A percentile compares a stretch with the other conserved stretches of the same genome.
These are phyloP conservation scores for Pichia eremophila DNA, from an alignment of 805 yeast genomes.

Conservation along the genomic window DNA sequence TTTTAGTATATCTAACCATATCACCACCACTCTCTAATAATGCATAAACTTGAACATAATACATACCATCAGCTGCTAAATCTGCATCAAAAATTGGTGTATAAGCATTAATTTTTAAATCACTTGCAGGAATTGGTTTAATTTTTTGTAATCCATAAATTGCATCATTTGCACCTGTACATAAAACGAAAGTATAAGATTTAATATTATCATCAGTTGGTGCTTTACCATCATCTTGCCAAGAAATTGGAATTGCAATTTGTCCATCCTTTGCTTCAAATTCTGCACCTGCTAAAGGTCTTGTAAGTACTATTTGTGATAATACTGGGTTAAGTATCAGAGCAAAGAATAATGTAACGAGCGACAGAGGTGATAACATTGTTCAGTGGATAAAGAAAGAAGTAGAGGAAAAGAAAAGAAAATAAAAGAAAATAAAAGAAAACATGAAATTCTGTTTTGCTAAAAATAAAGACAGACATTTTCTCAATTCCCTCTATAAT, in stretches of 20 bases:
- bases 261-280: conserved; percentile 32
- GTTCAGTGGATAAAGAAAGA: background rate
- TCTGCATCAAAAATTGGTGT: conserved; percentile 34
- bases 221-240: conserved; percentile 46
- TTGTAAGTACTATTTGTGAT: conserved; percentile 25
- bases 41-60: conserved; percentile 63
- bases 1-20: conserved; percentile 57
- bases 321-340: background rate
- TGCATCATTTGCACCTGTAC: conserved; percentile 55
- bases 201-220: conserved; percentile 39
- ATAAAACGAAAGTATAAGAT: conserved; percentile 44
- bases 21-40: conserved; percentile 31
- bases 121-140: conserved; percentile 22
- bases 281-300: conserved; percentile 33
- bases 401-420: too few species aligned
- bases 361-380: background rate
- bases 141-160: conserved; percentile 33
- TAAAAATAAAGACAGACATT: too few species aligned
- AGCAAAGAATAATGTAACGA: background rate
- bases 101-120: conserved; percentile 28
- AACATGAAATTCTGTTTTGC: too few species aligned
- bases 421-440: too few species aligned
- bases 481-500: too few species aligned
- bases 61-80: conserved; percentile 54
- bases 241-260: conserved; percentile 33